These are phyloP conservation scores for Tylopilus intermedius DNA, from an alignment of 768 basidiomycete species.

Conservation along the genomic window DNA sequence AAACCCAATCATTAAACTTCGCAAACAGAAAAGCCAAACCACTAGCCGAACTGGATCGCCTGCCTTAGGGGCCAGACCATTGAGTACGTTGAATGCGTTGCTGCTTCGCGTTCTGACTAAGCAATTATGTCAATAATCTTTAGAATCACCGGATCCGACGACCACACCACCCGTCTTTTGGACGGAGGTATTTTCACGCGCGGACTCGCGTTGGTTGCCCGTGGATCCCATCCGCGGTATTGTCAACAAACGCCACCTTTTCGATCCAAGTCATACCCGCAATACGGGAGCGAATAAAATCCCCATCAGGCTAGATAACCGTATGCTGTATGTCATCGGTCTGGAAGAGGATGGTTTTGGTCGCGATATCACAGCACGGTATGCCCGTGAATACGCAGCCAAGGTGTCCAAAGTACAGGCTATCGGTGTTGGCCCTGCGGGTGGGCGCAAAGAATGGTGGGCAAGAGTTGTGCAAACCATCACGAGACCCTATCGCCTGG, in stretches of 20 bases:
- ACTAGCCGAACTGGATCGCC: conserved; percentile 36
- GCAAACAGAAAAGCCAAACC: conserved; percentile 51
- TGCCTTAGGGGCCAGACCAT: conserved; percentile 9
- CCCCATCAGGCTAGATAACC: conserved; percentile 51
- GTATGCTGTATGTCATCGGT: conserved; percentile 89
- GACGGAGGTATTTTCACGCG: conserved; percentile 94
- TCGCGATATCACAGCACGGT: conserved; percentile 86
- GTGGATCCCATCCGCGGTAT: conserved; percentile 82
- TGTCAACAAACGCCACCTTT: conserved; percentile 75
- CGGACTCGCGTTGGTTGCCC: conserved; percentile 87
- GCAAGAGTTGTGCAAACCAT: conserved; percentile 57
- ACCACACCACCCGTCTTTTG: conserved; percentile 84
- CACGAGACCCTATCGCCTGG: conserved; percentile 76
- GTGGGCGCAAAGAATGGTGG: conserved; percentile 86
- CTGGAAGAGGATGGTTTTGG: conserved; percentile 93
- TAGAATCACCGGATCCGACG: conserved; percentile 43
- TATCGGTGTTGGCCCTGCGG: conserved; percentile 41
- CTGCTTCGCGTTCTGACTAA: conserved; percentile 14
- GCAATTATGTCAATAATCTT: conserved; percentile 21
- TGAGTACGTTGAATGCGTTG: conserved; percentile 15
- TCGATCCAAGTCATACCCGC: conserved; percentile 57
- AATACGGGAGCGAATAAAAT: conserved; percentile 14
- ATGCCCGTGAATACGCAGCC: conserved; percentile 74
- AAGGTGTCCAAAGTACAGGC: conserved; percentile 80
- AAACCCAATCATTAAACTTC: conserved; percentile 51